Evolutionary conservation across 805 yeast species (phyloP).

Genomic region (Clavispora asparagi): DNA sequence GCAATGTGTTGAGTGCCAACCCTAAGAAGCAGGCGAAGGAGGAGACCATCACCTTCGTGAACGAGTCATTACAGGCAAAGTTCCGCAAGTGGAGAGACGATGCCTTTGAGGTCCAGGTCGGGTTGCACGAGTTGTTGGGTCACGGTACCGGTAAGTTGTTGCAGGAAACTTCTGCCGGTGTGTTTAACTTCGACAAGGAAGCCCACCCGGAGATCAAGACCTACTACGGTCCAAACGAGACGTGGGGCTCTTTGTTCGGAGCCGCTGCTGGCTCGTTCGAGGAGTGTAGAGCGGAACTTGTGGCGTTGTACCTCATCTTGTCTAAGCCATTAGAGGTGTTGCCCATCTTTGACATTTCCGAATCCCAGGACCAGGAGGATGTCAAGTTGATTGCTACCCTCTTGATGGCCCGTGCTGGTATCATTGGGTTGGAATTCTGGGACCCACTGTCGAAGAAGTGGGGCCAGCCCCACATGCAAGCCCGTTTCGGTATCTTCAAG

Average conservation of each 20-base stretch:
- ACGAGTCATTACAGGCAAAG: slow-evolving; percentile 45
- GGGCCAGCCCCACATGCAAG: slow-evolving; percentile 97
- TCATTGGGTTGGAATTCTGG: slow-evolving; percentile 79
- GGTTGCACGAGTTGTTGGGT: slow-evolving; percentile 86
- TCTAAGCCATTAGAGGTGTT: slow-evolving; percentile 55
- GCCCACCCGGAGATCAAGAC: slow-evolving; percentile 68
- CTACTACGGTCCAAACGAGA: slow-evolving; percentile 73
- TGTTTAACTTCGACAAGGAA: slow-evolving; percentile 64
- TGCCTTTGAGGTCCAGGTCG: slow-evolving; percentile 90
- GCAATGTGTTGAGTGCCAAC: slow-evolving; percentile 73
- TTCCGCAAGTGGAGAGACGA: slow-evolving; percentile 71
- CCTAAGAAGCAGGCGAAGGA: slow-evolving; percentile 60
- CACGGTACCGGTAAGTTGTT: slow-evolving; percentile 88
- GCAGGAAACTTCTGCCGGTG: slow-evolving; percentile 48
- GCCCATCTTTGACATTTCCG: slow-evolving; percentile 65
- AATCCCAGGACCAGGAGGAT: slow-evolving; percentile 54
- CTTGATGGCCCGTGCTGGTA: slow-evolving; percentile 85
- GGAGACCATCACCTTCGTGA: slow-evolving; percentile 63
- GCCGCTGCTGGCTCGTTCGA: slow-evolving; percentile 81
- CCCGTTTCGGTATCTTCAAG: slow-evolving; percentile 80
- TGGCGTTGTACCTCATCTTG: slow-evolving; percentile 75
- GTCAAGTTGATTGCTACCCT: slow-evolving; percentile 64
- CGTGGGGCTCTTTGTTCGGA: slow-evolving; percentile 88
- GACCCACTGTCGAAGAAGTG: slow-evolving; percentile 77
- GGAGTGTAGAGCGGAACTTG: slow-evolving; percentile 90